Conservation (phyloP, 331 rosid genomes). For the Malus hybrid region DNA sequence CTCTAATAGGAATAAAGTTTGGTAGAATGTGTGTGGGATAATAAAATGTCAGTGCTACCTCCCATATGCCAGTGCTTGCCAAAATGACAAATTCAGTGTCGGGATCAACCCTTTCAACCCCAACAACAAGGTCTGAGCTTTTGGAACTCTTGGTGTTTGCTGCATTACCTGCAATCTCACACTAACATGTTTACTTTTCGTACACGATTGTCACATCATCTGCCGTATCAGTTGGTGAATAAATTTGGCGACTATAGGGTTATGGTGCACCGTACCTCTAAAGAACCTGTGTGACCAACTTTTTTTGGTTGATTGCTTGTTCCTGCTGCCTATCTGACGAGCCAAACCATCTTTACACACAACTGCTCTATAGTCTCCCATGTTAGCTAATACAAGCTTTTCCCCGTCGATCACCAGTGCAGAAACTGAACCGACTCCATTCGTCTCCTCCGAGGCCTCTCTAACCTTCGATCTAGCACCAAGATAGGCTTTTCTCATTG, state of each 20-base stretch:
- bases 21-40: neutral
- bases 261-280: constrained; percentile 33
- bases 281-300: constrained; percentile 52
- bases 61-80: constrained; percentile 83
- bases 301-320: constrained; percentile 18
- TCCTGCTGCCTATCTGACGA: constrained; percentile 29
- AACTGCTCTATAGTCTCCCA: constrained; percentile 70
- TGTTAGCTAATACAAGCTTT: constrained; percentile 60
- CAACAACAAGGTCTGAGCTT: constrained; percentile 45
- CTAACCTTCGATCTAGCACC: constrained; percentile 41
- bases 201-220: neutral
- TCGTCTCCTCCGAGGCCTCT: constrained; percentile 28
- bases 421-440: constrained; percentile 46
- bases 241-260: neutral
- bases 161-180: constrained; percentile 18
- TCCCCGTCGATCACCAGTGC: constrained; percentile 65
- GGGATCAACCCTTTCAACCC: constrained; percentile 36
- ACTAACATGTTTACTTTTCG: constrained; percentile 6
- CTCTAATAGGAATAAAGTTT: neutral
- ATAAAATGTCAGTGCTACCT: constrained; percentile 32
- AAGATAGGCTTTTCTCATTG: constrained; percentile 58
- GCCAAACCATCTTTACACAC: constrained; percentile 74
- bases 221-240: neutral
- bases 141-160: constrained; percentile 13
- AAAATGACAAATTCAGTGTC: constrained; percentile 60